Conservation (phyloP, 73 alveolate species). For the Paramecium biaurelia region DNA sequence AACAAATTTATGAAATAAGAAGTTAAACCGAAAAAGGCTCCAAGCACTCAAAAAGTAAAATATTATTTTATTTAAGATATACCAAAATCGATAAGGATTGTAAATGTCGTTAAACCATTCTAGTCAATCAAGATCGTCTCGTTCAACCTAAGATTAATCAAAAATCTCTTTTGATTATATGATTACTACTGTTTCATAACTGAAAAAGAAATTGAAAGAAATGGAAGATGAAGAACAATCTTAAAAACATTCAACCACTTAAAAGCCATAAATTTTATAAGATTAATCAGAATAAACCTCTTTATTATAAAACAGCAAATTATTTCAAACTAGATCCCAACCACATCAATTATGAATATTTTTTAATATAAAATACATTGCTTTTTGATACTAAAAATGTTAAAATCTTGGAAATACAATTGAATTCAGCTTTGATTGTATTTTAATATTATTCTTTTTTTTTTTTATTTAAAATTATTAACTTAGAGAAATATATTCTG, state of each 20-base stretch:
- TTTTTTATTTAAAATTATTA: background rate
- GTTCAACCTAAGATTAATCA: background rate
- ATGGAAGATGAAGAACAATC: background rate
- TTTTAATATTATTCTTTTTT: background rate
- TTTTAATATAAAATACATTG: background rate
- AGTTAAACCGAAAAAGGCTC: background rate
- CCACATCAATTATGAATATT: background rate
- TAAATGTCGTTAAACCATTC: background rate
- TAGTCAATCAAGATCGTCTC: background rate
- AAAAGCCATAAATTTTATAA: background rate
- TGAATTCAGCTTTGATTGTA: background rate
- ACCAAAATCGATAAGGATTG: background rate
- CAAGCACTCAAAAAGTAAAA: background rate
- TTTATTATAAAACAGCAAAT: background rate
- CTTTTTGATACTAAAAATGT: background rate
- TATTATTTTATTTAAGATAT: background rate
- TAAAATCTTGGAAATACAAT: too few relatives aligned
- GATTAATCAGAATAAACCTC: background rate
- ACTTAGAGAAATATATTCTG: background rate
- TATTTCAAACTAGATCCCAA: background rate
- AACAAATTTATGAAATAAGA: background rate
- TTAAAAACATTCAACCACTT: background rate
- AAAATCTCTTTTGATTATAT: slow-evolving; percentile 2
- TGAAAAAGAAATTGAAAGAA: slow-evolving; percentile 6
- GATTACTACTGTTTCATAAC: background rate